A percentile compares a stretch with the other conserved stretches of the same genome.
These are phyloP conservation scores for Endoconidiophora polonica DNA, from an alignment of 2,329 filamentous ascomycete species.

Conservation along the genomic window DNA sequence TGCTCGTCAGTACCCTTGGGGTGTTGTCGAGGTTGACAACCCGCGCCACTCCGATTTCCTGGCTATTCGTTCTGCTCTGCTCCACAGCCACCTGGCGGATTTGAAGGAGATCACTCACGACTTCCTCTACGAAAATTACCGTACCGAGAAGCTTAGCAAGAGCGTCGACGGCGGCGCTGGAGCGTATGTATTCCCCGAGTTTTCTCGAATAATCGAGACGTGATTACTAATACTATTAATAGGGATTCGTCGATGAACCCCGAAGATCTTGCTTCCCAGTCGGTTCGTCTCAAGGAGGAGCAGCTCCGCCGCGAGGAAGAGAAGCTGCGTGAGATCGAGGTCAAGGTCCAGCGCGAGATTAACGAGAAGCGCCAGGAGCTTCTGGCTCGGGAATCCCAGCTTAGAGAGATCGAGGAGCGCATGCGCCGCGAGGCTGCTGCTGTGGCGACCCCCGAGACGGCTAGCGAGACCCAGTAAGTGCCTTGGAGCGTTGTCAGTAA, in stretches of 20 bases:
- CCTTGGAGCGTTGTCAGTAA: constrained; percentile 1
- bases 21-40: constrained; percentile 97
- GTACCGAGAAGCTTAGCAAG: constrained; percentile 99
- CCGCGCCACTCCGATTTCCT: constrained; percentile 97
- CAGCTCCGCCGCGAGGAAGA: constrained; percentile 98
- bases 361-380: constrained; percentile 99
- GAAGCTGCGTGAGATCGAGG: constrained; percentile 97
- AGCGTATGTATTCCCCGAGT: constrained; percentile 47
- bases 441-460: constrained; percentile 22
- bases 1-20: constrained; percentile 96
- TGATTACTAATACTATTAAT: constrained; percentile 9
- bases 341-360: constrained; percentile 99
- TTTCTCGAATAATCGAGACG: constrained; percentile 19
- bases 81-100: constrained; percentile 95
- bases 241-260: constrained; percentile 90
- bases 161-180: constrained; percentile 81
- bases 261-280: constrained; percentile 91
- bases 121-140: constrained; percentile 99
- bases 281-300: constrained; percentile 97
- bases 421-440: constrained; percentile 75
- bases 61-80: constrained; percentile 84
- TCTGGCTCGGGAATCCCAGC: constrained; percentile 89
- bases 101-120: constrained; percentile 99
- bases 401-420: constrained; percentile 95
- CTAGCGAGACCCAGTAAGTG: constrained; percentile 30